These are phyloP conservation scores for Botryotinia convoluta DNA, from an alignment of 2,329 filamentous ascomycete genomes.

Conservation along the genomic window DNA sequence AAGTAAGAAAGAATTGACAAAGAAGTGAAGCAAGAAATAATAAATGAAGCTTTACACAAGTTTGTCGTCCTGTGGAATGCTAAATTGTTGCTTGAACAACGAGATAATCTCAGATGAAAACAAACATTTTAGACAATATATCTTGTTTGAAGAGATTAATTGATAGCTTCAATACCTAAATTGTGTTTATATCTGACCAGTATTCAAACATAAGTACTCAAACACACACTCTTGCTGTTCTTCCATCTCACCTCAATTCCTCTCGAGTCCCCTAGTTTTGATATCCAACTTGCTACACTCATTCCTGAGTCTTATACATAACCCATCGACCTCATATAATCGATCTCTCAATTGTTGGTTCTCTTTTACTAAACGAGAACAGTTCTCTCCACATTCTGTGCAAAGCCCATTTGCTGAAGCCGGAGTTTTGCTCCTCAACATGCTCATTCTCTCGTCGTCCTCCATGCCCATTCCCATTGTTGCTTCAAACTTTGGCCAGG, in stretches of 20 bases:
- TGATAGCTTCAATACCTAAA: background rate
- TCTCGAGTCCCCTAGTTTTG: background rate
- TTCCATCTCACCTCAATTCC: too few species aligned
- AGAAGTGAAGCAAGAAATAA: too few species aligned
- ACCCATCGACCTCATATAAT: slow-evolving; percentile 1
- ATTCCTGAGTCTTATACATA: slow-evolving; percentile 1
- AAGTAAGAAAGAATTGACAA: background rate
- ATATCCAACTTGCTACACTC: background rate
- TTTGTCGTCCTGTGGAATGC: background rate
- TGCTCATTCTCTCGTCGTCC: background rate
- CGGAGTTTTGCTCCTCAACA: background rate
- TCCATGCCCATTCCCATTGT: background rate
- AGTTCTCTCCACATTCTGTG: background rate
- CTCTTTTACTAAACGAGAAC: background rate
- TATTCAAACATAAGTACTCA: background rate
- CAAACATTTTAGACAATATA: background rate
- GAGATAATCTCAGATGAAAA: background rate
- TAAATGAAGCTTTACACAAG: background rate
- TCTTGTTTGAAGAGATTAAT: background rate
- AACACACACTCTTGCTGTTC: background rate
- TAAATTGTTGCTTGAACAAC: background rate
- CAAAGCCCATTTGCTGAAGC: background rate
- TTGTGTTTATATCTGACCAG: background rate
- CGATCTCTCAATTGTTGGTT: background rate
- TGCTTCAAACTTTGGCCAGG: background rate